Evolutionary conservation across 371 early-diverging fungal species (phyloP), one percentile per base, ranked within the genome.

Genomic region (Haplosporangium sp.): DNA sequence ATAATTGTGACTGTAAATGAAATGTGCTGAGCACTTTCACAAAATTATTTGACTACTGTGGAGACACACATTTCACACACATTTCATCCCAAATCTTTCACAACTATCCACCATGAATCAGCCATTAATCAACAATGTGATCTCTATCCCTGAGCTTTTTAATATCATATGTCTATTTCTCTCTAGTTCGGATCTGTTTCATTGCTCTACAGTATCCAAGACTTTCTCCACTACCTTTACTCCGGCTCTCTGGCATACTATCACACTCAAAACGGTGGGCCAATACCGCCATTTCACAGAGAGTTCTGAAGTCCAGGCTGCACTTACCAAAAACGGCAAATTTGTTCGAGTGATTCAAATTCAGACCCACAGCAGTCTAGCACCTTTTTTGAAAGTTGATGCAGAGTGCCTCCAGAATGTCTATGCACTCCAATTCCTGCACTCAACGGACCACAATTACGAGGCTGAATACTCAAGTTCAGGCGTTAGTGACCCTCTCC

Each of bases 261-360:
- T 71, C 8, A 35, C 71, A 8, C 47, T 60, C 45, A 59, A 40
- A 65, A 71, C 71, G 4, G 35, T 37, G 19, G 17, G 7, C 11
- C 55, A 69, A 68, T 40, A 69, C 20, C 45, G 34, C 45, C 53
- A 17, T 40, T 62, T 69, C 37, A 69, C 69, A 40, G 61, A 61
- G 42, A 27, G n/a, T 8, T 56, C 62, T 13, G 62, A 62, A 34
- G 56, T 69, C 9, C 63, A 68, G 40, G 53, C 20, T 42, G 68
- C 68, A 37, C 60, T 68, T 19, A 38, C 39, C 61, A 48, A 53
- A 0, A 61, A 68, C n/a, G 39, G 39, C 4, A 5, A 2, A 11
- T 52, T 61, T 19, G 20, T 68, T 47, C 50, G 61, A 42, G 60
- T 61, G 20, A 20, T 68, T 3, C 27, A 39, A 40, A 40, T 68